These are phyloP conservation scores for Mycena citricolor DNA, from an alignment of 1,284 basidiomycete species.

Conservation along the genomic window DNA sequence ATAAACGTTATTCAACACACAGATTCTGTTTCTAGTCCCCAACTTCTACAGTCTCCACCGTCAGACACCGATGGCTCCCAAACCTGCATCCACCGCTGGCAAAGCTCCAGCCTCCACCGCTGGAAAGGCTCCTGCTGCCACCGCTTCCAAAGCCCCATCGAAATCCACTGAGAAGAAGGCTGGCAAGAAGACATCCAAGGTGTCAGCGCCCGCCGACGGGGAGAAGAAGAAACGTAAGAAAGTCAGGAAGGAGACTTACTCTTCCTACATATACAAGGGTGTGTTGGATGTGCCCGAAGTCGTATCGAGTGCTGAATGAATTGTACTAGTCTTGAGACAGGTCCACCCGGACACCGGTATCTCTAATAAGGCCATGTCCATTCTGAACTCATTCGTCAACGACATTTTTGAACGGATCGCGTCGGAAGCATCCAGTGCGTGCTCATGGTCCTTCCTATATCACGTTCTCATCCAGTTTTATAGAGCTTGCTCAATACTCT, in stretches of 20 bases:
- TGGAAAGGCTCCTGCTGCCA: conserved; percentile 66
- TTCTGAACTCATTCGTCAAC: conserved; percentile 79
- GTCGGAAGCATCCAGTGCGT: conserved; percentile 76
- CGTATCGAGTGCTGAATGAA: conserved; percentile 4
- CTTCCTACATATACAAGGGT: conserved; percentile 91
- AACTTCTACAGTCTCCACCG: conserved; percentile 11
- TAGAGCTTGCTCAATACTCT: conserved; percentile 90
- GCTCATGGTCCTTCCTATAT: background rate
- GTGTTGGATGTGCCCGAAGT: conserved; percentile 26
- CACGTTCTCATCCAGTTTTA: conserved; percentile 36
- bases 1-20: background rate
- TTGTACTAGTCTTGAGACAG: conserved; percentile 68
- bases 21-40: conserved; percentile 11
- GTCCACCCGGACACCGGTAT: conserved; percentile 88
- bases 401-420: conserved; percentile 86
- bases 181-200: conserved; percentile 44
- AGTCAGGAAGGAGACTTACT: conserved; percentile 84
- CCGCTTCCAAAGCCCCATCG: conserved; percentile 64
- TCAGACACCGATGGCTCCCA: conserved; percentile 40
- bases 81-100: conserved; percentile 76
- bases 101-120: conserved; percentile 78
- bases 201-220: conserved; percentile 56
- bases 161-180: conserved; percentile 40
- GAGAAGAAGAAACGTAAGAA: conserved; percentile 89
- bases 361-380: conserved; percentile 86